Percentiles rank a stretch among this genome's conserved stretches.
phyloP scores from a whole-genome alignment of 202 grass and related monocot species.

The Elaeis oleifera region DNA sequence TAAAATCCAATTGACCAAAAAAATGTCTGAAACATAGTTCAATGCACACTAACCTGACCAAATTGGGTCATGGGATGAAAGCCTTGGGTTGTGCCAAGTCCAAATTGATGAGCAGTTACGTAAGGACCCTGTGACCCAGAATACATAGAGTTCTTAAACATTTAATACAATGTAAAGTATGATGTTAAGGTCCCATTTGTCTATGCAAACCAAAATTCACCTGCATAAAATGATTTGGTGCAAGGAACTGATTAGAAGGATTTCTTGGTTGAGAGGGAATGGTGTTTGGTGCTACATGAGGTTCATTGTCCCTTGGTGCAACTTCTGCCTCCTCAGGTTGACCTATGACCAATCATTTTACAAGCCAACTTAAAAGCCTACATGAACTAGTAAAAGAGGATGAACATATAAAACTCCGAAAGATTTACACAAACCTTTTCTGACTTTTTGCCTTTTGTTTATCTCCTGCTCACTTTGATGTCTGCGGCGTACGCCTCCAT shows the following conservation, averaged over 20 bases:
- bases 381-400: slow-evolving; percentile 3
- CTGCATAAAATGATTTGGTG: slow-evolving; percentile 56
- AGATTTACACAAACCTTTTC: slow-evolving; percentile 46
- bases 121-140: slow-evolving; percentile 50
- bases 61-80: slow-evolving; percentile 58
- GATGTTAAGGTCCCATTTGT: neutral
- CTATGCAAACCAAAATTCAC: slow-evolving; percentile 28
- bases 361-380: too few relatives aligned
- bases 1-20: slow-evolving; percentile 1
- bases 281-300: slow-evolving; percentile 34
- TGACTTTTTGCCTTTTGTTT: slow-evolving; percentile 63
- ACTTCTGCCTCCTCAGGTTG: slow-evolving; percentile 35
- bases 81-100: slow-evolving; percentile 42
- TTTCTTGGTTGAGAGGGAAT: slow-evolving; percentile 40
- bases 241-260: slow-evolving; percentile 52
- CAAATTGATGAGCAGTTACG: slow-evolving; percentile 61
- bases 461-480: slow-evolving; percentile 37
- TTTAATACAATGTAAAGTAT: neutral
- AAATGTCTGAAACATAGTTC: neutral
- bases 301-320: slow-evolving; percentile 43
- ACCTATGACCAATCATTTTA: slow-evolving; percentile 17
- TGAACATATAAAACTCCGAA: slow-evolving; percentile 12
- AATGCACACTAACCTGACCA: slow-evolving; percentile 49
- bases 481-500: slow-evolving; percentile 29
- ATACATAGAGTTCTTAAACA: slow-evolving; percentile 4